A percentile compares a stretch with the other conserved stretches of the same genome.
Conservation (phyloP, 2,329 filamentous ascomycete species). For the Ophiostoma montium region DNA sequence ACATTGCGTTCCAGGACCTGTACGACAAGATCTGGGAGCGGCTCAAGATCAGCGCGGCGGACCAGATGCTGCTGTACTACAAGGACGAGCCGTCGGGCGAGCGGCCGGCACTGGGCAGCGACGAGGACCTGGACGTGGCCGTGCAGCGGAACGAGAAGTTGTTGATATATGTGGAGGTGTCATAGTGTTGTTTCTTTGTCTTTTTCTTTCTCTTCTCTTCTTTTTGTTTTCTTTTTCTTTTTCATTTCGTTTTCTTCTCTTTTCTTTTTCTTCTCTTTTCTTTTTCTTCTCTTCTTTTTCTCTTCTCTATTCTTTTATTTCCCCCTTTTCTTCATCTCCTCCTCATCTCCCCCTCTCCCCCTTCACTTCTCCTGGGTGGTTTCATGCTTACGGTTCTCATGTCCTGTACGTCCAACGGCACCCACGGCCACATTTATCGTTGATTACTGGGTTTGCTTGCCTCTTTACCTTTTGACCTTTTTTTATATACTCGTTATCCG, state of each 20-base stretch:
- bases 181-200: slow-evolving; percentile 18
- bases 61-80: slow-evolving; percentile 70
- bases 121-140: slow-evolving; percentile 69
- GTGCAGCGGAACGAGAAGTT: slow-evolving; percentile 78
- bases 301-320: background rate
- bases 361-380: background rate
- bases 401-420: background rate
- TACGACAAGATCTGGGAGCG: slow-evolving; percentile 76
- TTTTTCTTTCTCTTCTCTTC: background rate
- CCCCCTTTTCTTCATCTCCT: background rate
- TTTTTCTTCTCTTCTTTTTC: background rate
- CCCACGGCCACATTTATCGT: background rate
- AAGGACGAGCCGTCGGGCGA: slow-evolving; percentile 69
- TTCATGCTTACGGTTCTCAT: background rate
- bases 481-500: background rate
- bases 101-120: slow-evolving; percentile 59
- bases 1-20: slow-evolving; percentile 65
- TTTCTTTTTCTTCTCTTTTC: background rate
- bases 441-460: background rate
- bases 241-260: background rate
- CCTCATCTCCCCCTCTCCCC: background rate
- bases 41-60: slow-evolving; percentile 54
- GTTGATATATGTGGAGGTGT: slow-evolving; percentile 54
- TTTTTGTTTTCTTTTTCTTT: background rate
- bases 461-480: background rate